These are phyloP conservation scores for Discostella stelligeroides DNA, from an alignment of 108 stramenopile species.

Conservation along the genomic window DNA sequence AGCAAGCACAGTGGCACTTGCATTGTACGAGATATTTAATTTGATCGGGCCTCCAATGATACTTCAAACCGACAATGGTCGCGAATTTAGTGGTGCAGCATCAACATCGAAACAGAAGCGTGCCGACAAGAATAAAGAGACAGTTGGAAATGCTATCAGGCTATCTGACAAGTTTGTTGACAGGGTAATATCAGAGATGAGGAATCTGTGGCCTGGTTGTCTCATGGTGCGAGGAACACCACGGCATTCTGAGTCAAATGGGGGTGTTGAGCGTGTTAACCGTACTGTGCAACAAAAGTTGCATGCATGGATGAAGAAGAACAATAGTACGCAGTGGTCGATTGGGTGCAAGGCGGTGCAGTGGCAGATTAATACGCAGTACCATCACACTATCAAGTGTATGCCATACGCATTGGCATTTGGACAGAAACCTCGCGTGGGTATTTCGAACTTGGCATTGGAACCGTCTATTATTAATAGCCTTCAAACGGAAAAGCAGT, in stretches of 20 bases:
- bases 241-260: constrained; percentile 5
- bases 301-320: background rate
- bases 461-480: background rate
- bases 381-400: background rate
- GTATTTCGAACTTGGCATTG: constrained; percentile 6
- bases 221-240: background rate
- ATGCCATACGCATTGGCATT: background rate
- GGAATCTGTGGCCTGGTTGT: background rate
- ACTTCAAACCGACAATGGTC: no score
- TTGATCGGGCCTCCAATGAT: background rate
- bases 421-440: constrained; percentile 4
- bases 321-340: background rate
- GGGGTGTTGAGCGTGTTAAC: background rate
- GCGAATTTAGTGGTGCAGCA: no score
- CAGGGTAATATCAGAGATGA: background rate
- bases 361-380: background rate
- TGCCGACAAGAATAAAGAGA: background rate
- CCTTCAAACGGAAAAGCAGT: background rate
- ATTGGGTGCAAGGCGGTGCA: background rate
- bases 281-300: background rate
- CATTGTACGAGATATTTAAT: constrained; percentile 11
- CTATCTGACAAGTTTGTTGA: background rate
- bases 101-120: no score
- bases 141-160: no score
- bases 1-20: constrained; percentile 2